Evolutionary conservation across 192 early-diverging fungal genomes (phyloP).

Genomic region (Umbelopsis sp.): DNA sequence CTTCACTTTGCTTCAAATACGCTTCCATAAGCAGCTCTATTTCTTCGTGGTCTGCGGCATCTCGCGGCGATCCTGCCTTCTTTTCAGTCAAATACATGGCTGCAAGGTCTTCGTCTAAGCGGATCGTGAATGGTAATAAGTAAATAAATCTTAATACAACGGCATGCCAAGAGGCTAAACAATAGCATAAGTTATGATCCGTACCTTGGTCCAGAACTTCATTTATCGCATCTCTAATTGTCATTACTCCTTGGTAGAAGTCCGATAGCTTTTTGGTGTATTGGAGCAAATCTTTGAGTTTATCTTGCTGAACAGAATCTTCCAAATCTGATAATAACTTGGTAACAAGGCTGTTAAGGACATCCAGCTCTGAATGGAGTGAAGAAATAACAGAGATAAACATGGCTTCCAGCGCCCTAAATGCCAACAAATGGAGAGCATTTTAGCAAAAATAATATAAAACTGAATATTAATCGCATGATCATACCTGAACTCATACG

Average conservation of each 20-base stretch:
- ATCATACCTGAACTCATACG: slow-evolving; percentile 58
- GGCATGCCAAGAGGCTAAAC: not conserved
- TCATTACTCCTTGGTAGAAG: slow-evolving; percentile 75
- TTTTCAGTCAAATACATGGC: slow-evolving; percentile 90
- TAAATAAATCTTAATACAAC: not conserved
- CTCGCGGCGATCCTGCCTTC: slow-evolving; percentile 55
- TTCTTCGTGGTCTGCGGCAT: slow-evolving; percentile 77
- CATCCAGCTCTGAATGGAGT: slow-evolving; percentile 70
- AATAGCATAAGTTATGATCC: not conserved
- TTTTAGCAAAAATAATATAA: not conserved
- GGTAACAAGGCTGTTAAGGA: slow-evolving; percentile 68
- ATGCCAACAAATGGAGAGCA: not conserved
- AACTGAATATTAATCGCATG: too few relatives aligned
- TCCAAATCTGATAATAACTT: slow-evolving; percentile 58
- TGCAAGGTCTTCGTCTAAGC: slow-evolving; percentile 84
- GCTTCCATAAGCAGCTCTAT: slow-evolving; percentile 90
- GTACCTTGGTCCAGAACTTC: slow-evolving; percentile 76
- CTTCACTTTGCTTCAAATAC: slow-evolving; percentile 86
- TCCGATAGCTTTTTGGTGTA: slow-evolving; percentile 78
- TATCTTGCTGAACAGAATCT: slow-evolving; percentile 69
- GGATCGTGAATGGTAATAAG: not conserved
- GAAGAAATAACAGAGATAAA: slow-evolving; percentile 71
- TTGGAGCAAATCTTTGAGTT: slow-evolving; percentile 78
- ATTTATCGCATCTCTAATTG: slow-evolving; percentile 78
- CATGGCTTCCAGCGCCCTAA: slow-evolving; percentile 81